Evolutionary conservation across 495 filamentous ascomycete species (phyloP), one percentile per base, ranked within the genome.

Genomic region (Hyaloscypha hepaticicola): DNA sequence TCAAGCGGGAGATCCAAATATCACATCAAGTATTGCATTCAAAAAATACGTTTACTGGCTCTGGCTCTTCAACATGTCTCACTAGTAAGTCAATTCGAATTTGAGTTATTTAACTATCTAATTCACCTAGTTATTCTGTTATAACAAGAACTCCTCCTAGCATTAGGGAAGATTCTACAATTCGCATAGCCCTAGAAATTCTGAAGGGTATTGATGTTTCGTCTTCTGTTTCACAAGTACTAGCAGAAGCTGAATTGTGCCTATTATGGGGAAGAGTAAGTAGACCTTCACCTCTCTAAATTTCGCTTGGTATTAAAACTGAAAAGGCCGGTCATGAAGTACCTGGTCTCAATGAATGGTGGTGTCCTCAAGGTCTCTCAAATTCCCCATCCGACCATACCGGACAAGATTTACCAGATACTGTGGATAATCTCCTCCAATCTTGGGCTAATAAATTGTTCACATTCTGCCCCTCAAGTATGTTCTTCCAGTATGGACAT

Each of bases 41-140:
- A 53, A 29, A 19, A 29, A 19, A 25, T 62, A 53, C 26, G 9
- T 34, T 1, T 28, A 29, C 16, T 62, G 60, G 60, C 31, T 62
- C 3, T 62, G 60, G 60, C 50, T 62, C 5, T 62, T 53, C 25
- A 55, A 28, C 19, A 62, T 38, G 48, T 62, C 60, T 22, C 60
- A 55, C 9, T 49, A 62, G 38, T 45, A 45, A 45, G 38, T 11
- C 38, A 45, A 8, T 4, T 19, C 16, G 7, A 45, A 3, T 45
- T 4, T 19, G 19, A 11, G 38, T 11, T 16, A 45, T 45, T 45
- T 45, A 4, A 19, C 38, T 45, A 11, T 16, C 12, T 4, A 3
- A 8, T 45, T 45, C 16, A 45, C 12, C 11, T 45, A 45, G 38
- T 27, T 22, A 19, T 22, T 62, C 60, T 55, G 12, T 62, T 3